These are phyloP conservation scores for Physaria fendleri DNA, from an alignment of 345 rosid genomes.

Conservation along the genomic window DNA sequence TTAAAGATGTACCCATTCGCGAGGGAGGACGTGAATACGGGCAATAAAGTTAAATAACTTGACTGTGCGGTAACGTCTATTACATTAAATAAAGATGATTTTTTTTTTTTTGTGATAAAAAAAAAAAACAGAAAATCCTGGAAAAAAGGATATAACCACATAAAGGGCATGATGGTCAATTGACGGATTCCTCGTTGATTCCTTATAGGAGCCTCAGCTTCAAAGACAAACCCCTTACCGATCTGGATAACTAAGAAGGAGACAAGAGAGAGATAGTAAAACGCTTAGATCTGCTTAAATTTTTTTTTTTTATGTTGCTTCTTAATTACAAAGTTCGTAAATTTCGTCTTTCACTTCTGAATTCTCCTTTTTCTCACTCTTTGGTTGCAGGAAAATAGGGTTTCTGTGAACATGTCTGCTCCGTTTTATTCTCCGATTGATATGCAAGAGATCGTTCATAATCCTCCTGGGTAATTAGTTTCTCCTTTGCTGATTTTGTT, in stretches of 20 bases:
- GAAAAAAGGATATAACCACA: background rate
- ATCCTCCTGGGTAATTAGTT: constrained; percentile 28
- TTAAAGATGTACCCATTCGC: too few species aligned
- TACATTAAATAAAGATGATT: too few species aligned
- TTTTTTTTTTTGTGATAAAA: too few species aligned
- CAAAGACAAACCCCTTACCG: too few species aligned
- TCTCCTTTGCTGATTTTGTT: background rate
- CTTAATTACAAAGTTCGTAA: background rate
- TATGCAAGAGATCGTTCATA: constrained; percentile 17
- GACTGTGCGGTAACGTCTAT: background rate
- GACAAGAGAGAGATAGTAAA: background rate
- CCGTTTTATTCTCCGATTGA: constrained; percentile 17
- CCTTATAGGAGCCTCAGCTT: too few species aligned
- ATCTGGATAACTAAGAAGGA: background rate
- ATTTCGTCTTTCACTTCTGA: background rate
- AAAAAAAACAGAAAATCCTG: background rate
- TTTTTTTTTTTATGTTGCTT: background rate
- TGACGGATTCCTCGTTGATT: background rate
- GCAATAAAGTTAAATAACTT: background rate
- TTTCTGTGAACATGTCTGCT: constrained; percentile 26
- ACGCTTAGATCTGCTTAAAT: constrained; percentile 14
- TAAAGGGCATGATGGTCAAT: constrained; percentile 10
- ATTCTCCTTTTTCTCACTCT: background rate
- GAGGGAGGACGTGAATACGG: constrained; percentile 26
- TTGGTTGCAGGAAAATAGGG: constrained; percentile 18